Evolutionary conservation across 176 grass and related monocot species (phyloP).

Genomic region (Hordeum vulgare): MorexV3_pseudomolecules_assembly NC_058519.1:555992441-555992940

Average conservation of each 20-base stretch:
- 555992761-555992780: not conserved
- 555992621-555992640: slow-evolving; percentile 68
- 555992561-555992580: slow-evolving; percentile 71
- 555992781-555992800: slow-evolving; percentile 77
- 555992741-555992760: no score
- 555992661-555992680: no score
- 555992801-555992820: slow-evolving; percentile 79
- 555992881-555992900: slow-evolving; percentile 64
- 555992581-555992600: slow-evolving; percentile 53
- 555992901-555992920: slow-evolving; percentile 76
- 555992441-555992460: slow-evolving; percentile 65
- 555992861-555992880: slow-evolving; percentile 43
- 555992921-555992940: slow-evolving; percentile 70
- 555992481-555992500: not conserved
- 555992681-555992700: no score
- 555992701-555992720: not conserved
- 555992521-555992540: not conserved
- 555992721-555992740: not conserved
- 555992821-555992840: slow-evolving; percentile 86
- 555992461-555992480: not conserved
- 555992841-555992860: slow-evolving; percentile 84
- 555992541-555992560: not conserved
- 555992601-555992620: slow-evolving; percentile 57
- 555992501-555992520: not conserved
- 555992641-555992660: slow-evolving; percentile 53